Base-by-base conservation (phyloP, 306 rosid genomes). In the Rosa multiflora region DNA sequence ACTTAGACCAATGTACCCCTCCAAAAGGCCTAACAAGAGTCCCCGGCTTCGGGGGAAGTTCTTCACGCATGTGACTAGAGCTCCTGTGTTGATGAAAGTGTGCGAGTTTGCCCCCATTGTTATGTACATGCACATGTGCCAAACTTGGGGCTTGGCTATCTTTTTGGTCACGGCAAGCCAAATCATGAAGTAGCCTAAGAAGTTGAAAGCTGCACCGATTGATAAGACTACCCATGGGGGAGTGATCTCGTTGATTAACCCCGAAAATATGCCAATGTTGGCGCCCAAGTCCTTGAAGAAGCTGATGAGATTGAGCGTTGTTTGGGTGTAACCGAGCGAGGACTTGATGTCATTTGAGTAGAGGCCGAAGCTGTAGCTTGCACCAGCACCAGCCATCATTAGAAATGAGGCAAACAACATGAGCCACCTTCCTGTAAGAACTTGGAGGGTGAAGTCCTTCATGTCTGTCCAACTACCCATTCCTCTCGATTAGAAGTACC, bases 231-330 rank as follows among this genome's bases (percentile, higher is more conserved):
- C 67, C 82, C 82, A 74, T 4, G 80, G 79, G 5, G 86, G 77
- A 4, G 76, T 67, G 32, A 83, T 18, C 66, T 83, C 82, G 40
- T 78, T 78, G 72, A 83, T 56, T 1, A 78, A 77, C 18, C 76
- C 77, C 4, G 79, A 64, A n/a, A 66, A 9, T 43, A 82, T 11
- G 18, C 82, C 82, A 1, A 82, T 14, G 78, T 77, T 73, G 46
- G 75, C 79, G 0, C 79, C 85, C 23, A 82, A 35, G 80, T 83
- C 86, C 67, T 78, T 83, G 80, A 67, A 83, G 80, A 83, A 78
- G 51, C 80, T 49, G 59, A 83, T 18, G 10, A 74, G 26, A 15
- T 78, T 83, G 42, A 83, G 68, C 2, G 83, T 79, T n/a, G 80
- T 74, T 42, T 83, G 83, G 67, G 55, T 78, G 32, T 79, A 83